Evolutionary conservation across 2,329 filamentous ascomycete species (phyloP), one percentile per base, ranked within the genome.

Genomic region (Fusarium falciforme): DNA sequence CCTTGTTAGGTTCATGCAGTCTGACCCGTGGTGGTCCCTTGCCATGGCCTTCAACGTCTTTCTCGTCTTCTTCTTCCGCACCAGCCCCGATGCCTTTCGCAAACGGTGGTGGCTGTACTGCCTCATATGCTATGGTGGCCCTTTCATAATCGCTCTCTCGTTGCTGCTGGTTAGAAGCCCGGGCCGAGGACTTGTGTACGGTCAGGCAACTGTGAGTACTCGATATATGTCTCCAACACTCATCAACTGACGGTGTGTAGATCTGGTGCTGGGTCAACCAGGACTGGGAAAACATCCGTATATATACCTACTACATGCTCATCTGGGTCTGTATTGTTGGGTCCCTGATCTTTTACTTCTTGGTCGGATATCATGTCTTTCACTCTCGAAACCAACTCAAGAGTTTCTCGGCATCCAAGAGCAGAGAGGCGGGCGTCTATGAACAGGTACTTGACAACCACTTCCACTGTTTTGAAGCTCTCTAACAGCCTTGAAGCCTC

Each of bases 21-120:
- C 92, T 6, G 92, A 94, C 81, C 90, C 92, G 0, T 88, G 93
- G 83, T 95, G 92, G 93, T 93, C 93, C 0, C 89, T 95, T 63
- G 92, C 92, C 72, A 96, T 96, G 93, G 93, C 93, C 4, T 86
- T 92, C 79, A 96, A 96, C 78, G 93, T 96, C 71, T 93, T 93
- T 77, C 87, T 95, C 61, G 89, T 91, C 67, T 91, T 91, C 79
- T 91, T 90, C 81, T 87, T 87, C 74, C 85, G 87, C n/a, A 86
- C 87, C 57, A 89, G 85, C 55, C 88, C 89, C 1, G 92, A 91
- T 9, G 91, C 93, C 61, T 94, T 95, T 78, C 87, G 89, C n/a
- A 88, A 88, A 55, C 93, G 93, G 80, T 89, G 92, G 77, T 93
- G 92, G 87, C 86, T 91, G 58, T 96, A 96, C 79, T 87, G 91